These are phyloP conservation scores for Ophiosphaerella korrae DNA, from an alignment of 2,329 filamentous ascomycete species.

Conservation along the genomic window DNA sequence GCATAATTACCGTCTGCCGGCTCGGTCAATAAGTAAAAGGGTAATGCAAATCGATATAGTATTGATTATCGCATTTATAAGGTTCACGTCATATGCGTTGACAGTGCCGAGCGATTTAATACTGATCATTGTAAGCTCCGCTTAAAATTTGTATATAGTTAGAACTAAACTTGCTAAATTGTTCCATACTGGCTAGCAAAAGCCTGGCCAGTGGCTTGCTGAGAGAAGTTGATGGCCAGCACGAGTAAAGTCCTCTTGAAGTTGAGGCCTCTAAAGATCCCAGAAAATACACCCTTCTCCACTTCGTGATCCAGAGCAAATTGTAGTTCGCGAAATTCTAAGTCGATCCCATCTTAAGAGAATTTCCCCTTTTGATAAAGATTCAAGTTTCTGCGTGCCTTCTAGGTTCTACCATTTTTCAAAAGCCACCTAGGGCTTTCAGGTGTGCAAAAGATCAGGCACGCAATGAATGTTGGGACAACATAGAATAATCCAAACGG, in stretches of 20 bases:
- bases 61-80: slow-evolving; percentile 3
- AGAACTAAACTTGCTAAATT: slow-evolving; percentile 3
- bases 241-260: slow-evolving; percentile 4
- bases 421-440: slow-evolving; percentile 11
- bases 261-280: slow-evolving; percentile 3
- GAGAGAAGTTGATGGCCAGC: slow-evolving; percentile 8
- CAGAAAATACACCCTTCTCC: slow-evolving; percentile 3
- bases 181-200: slow-evolving; percentile 12
- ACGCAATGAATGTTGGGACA: slow-evolving; percentile 4
- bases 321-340: slow-evolving; percentile 1
- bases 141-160: too few species aligned
- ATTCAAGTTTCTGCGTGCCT: slow-evolving; percentile 1
- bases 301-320: slow-evolving; percentile 3
- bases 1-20: slow-evolving; percentile 1
- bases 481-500: slow-evolving; percentile 8
- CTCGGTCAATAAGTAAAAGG: slow-evolving; percentile 1
- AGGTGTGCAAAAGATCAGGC: slow-evolving; percentile 4
- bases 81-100: slow-evolving; percentile 6
- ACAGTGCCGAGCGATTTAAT: slow-evolving; percentile 8
- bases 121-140: neutral
- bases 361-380: slow-evolving; percentile 2
- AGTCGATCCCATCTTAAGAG: slow-evolving; percentile 2
- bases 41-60: slow-evolving; percentile 3
- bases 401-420: slow-evolving; percentile 1
- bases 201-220: slow-evolving; percentile 9